A percentile compares a stretch with the other conserved stretches of the same genome.
Evolutionary conservation across 2,329 filamentous ascomycete species (phyloP).

Genomic region (Colletotrichum simmondsii): DNA sequence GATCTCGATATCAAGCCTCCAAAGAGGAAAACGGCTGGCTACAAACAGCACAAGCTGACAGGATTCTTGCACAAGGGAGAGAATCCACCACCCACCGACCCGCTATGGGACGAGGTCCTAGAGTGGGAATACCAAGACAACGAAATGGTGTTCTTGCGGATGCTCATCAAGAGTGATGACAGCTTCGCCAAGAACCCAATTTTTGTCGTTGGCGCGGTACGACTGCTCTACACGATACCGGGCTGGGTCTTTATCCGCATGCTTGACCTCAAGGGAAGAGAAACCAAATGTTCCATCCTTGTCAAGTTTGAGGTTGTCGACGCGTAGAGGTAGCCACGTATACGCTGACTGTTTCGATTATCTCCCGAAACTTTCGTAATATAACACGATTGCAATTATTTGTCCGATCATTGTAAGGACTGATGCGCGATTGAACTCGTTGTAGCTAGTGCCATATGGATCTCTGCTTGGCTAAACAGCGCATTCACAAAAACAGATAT

Average conservation of each 20-base stretch:
- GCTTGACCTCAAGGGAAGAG: slow-evolving; percentile 71
- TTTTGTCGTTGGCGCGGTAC: slow-evolving; percentile 69
- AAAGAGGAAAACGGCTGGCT: slow-evolving; percentile 71
- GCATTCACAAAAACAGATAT: too few relatives aligned
- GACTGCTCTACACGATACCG: slow-evolving; percentile 64
- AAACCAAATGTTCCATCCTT: slow-evolving; percentile 71
- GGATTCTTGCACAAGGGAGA: slow-evolving; percentile 67
- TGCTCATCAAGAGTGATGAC: slow-evolving; percentile 76
- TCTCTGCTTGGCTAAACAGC: neutral
- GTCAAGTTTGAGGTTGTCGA: slow-evolving; percentile 69
- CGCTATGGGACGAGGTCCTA: slow-evolving; percentile 73
- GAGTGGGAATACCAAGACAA: slow-evolving; percentile 78
- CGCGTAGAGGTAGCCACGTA: slow-evolving; percentile 14
- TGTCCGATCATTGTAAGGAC: neutral
- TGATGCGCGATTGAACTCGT: neutral
- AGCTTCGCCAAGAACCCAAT: slow-evolving; percentile 71
- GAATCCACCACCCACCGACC: slow-evolving; percentile 68
- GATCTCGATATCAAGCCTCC: slow-evolving; percentile 57
- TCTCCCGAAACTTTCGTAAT: neutral
- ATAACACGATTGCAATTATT: neutral
- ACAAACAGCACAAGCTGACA: slow-evolving; percentile 67
- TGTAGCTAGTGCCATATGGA: neutral
- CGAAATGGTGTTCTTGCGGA: slow-evolving; percentile 71
- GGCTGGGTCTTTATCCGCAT: slow-evolving; percentile 74
- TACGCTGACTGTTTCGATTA: neutral